Conservation (phyloP, 2,329 filamentous ascomycete species). For the Neophaeococcomyces aloes region DNA sequence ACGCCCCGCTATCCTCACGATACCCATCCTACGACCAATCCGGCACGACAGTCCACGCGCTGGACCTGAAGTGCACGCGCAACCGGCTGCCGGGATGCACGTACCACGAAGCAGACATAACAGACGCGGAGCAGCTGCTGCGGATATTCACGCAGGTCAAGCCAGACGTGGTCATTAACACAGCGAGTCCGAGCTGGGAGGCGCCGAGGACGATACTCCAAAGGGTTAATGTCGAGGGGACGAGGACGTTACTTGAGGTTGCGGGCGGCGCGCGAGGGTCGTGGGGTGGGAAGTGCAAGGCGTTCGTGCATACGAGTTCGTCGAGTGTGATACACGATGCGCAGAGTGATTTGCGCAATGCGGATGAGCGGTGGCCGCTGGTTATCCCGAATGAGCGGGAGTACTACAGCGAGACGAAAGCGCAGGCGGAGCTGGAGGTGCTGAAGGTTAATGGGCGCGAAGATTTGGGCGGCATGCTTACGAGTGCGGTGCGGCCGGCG, state of each 20-base stretch:
- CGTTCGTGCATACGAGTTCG: slow-evolving; percentile 82
- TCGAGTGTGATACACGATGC: slow-evolving; percentile 82
- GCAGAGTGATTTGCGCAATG: slow-evolving; percentile 65
- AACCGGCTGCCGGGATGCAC: slow-evolving; percentile 54
- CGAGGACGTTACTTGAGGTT: slow-evolving; percentile 56
- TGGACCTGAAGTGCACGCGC: slow-evolving; percentile 60
- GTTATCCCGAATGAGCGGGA: slow-evolving; percentile 59
- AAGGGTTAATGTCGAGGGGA: slow-evolving; percentile 82
- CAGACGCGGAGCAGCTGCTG: slow-evolving; percentile 50
- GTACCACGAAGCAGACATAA: slow-evolving; percentile 72
- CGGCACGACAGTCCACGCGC: slow-evolving; percentile 49
- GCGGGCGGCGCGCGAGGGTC: slow-evolving; percentile 56
- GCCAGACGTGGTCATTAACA: slow-evolving; percentile 83
- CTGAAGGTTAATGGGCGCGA: slow-evolving; percentile 58
- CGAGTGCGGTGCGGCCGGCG: slow-evolving; percentile 71
- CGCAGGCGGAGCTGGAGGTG: slow-evolving; percentile 69
- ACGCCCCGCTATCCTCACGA: slow-evolving; percentile 29
- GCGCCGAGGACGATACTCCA: slow-evolving; percentile 53
- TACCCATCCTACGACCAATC: slow-evolving; percentile 35
- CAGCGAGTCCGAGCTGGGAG: slow-evolving; percentile 58
- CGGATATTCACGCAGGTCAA: slow-evolving; percentile 54
- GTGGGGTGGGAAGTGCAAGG: slow-evolving; percentile 53
- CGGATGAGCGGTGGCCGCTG: slow-evolving; percentile 71
- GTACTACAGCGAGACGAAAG: slow-evolving; percentile 89
- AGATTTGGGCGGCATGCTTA: slow-evolving; percentile 52